These are phyloP conservation scores for Gyrodon tennesseensis DNA, from an alignment of 1,284 basidiomycete genomes.

Conservation along the genomic window DNA sequence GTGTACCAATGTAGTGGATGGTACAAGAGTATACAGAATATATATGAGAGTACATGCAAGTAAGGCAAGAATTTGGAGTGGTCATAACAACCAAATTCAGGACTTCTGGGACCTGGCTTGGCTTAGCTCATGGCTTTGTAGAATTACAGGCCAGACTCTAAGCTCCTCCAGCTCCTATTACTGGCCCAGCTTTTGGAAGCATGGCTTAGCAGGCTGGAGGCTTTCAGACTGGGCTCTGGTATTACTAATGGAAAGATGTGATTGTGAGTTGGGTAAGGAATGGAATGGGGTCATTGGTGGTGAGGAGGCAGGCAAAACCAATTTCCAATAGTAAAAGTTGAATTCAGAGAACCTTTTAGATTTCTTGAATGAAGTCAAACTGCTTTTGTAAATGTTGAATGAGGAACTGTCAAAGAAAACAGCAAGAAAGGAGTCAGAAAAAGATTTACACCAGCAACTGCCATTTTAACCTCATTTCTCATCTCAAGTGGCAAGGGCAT, in stretches of 20 bases:
- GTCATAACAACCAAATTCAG: constrained; percentile 8
- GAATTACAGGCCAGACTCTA: constrained; percentile 1
- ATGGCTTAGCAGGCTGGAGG: too few relatives aligned
- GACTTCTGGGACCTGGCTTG: constrained; percentile 17
- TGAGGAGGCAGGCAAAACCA: constrained; percentile 73
- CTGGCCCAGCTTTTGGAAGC: background rate
- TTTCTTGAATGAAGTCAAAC: constrained; percentile 56
- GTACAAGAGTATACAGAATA: too few relatives aligned
- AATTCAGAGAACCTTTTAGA: constrained; percentile 84
- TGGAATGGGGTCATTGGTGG: constrained; percentile 53
- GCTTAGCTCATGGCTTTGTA: constrained; percentile 7
- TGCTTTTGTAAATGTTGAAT: constrained; percentile 44
- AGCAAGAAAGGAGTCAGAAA: constrained; percentile 67
- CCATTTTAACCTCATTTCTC: constrained; percentile 61
- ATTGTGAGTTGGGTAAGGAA: constrained; percentile 59
- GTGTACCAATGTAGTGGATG: too few relatives aligned
- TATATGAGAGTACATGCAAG: too few relatives aligned
- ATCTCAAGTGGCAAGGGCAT: constrained; percentile 78
- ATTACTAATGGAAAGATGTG: constrained; percentile 53
- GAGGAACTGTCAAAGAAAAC: constrained; percentile 60
- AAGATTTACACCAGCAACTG: constrained; percentile 53
- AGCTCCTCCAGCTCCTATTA: constrained; percentile 5
- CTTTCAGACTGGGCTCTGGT: too few relatives aligned
- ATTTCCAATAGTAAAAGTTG: constrained; percentile 91
- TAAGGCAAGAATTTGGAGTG: too few relatives aligned